Percentiles rank a stretch among this genome's conserved stretches.
phyloP scores from a whole-genome alignment of 202 grass and related monocot species.

The Sporobolus alterniflorus region DNA sequence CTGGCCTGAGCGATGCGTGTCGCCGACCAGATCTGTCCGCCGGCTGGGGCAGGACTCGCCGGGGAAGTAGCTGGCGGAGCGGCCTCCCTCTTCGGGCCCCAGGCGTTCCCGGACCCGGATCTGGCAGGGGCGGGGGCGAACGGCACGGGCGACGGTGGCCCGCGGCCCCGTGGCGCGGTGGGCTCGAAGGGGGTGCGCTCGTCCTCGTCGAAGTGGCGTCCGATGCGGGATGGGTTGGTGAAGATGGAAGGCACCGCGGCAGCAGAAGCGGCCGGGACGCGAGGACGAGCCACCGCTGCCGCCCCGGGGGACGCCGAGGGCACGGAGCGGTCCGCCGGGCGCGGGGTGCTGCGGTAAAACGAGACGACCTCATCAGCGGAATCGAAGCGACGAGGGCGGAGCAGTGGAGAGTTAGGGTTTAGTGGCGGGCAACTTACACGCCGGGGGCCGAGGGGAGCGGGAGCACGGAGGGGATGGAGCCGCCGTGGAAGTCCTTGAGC shows the following conservation, averaged over 20 bases:
- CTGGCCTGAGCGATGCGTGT: slow-evolving; percentile 88
- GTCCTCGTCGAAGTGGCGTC: slow-evolving; percentile 97
- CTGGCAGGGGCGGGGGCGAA: slow-evolving; percentile 36
- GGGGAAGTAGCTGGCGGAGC: slow-evolving; percentile 32
- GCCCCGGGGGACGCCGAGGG: slow-evolving; percentile 31
- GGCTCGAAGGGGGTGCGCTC: slow-evolving; percentile 97
- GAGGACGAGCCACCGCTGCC: slow-evolving; percentile 47
- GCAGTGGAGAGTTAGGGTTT: slow-evolving; percentile 39
- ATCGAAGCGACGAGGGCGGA: no score
- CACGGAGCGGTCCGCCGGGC: slow-evolving; percentile 45
- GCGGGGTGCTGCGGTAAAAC: slow-evolving; percentile 51
- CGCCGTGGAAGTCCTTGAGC: slow-evolving; percentile 99
- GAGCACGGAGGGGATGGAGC: slow-evolving; percentile 95
- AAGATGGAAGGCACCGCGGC: slow-evolving; percentile 54
- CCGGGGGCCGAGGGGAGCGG: slow-evolving; percentile 89
- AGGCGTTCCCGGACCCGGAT: slow-evolving; percentile 64
- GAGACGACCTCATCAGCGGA: neutral
- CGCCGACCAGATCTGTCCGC: slow-evolving; percentile 72
- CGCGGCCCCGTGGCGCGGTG: slow-evolving; percentile 44
- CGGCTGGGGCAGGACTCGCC: slow-evolving; percentile 11
- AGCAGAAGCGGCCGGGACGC: slow-evolving; percentile 32
- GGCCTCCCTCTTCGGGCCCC: slow-evolving; percentile 69
- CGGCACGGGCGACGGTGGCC: slow-evolving; percentile 36
- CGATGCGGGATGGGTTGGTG: slow-evolving; percentile 60
- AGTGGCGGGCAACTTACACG: slow-evolving; percentile 48